These are phyloP conservation scores for Penicillium samsonianum DNA, from an alignment of 495 filamentous ascomycete genomes.

Conservation along the genomic window DNA sequence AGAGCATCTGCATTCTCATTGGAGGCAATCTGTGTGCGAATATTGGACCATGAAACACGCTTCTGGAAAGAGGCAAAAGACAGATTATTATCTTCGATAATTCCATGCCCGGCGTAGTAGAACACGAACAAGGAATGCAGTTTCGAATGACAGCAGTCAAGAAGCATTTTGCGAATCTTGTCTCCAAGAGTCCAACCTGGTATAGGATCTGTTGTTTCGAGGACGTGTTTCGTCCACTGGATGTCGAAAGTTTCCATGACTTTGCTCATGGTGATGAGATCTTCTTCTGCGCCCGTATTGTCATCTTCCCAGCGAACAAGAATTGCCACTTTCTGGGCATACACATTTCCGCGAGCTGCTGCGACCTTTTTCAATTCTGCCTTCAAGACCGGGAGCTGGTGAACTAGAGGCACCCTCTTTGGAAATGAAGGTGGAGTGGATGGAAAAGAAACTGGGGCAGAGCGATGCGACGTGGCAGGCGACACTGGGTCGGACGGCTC, in stretches of 20 bases:
- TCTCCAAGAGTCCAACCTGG: neutral
- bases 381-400: neutral
- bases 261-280: neutral
- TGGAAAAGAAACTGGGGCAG: neutral
- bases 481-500: neutral
- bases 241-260: neutral
- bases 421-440: neutral
- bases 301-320: neutral
- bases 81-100: neutral
- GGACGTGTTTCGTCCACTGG: neutral
- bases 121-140: neutral
- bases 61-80: neutral
- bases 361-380: neutral
- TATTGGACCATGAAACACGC: neutral
- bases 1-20: neutral
- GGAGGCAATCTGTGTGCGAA: neutral
- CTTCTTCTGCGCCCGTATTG: neutral
- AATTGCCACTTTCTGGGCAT: neutral
- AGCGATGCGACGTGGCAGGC: neutral
- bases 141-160: neutral
- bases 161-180: neutral
- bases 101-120: conserved; percentile 4
- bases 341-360: neutral
- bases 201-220: neutral
- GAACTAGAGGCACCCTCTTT: neutral